Percentiles rank a stretch among this genome's conserved stretches.
phyloP scores from a whole-genome alignment of 768 basidiomycete genomes.

The Kwoniella mangroviensis region DNA sequence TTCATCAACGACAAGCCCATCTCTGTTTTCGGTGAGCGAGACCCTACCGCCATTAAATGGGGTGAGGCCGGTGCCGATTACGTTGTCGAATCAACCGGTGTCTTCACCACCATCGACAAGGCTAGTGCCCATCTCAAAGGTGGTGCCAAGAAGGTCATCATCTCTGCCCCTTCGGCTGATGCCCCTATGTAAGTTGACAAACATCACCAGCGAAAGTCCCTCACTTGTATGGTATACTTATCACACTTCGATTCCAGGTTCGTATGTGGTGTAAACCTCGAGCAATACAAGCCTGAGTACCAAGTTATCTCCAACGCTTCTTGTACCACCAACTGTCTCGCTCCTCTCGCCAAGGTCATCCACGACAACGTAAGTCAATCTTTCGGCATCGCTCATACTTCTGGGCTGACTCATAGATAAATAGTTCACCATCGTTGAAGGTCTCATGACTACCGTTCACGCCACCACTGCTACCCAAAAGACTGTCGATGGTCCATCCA shows the following conservation, averaged over 20 bases:
- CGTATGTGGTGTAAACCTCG: constrained; percentile 79
- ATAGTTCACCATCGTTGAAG: constrained; percentile 86
- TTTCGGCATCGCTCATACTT: no score
- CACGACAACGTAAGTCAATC: constrained; percentile 70
- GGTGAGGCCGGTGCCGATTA: constrained; percentile 79
- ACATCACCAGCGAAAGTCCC: no score
- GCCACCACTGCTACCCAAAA: constrained; percentile 86
- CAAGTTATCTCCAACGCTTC: constrained; percentile 95
- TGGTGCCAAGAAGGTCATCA: constrained; percentile 99
- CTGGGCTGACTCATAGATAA: not conserved
- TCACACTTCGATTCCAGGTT: constrained; percentile 36
- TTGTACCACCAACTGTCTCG: constrained; percentile 99
- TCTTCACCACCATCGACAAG: constrained; percentile 95
- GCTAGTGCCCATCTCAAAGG: constrained; percentile 93
- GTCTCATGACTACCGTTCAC: constrained; percentile 98
- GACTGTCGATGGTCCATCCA: constrained; percentile 74
- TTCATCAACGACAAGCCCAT: constrained; percentile 78
- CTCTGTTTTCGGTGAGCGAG: constrained; percentile 74
- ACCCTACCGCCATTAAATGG: constrained; percentile 87
- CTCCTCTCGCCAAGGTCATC: constrained; percentile 98
- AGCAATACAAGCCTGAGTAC: constrained; percentile 84
- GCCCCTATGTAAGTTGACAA: constrained; percentile 55
- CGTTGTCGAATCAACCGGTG: constrained; percentile 96
- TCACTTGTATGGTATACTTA: not conserved
- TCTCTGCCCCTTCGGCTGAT: constrained; percentile 85